Evolutionary conservation across 306 rosid genomes (phyloP), one percentile per base, ranked within the genome.

Genomic region (Benincasa hispida): DNA sequence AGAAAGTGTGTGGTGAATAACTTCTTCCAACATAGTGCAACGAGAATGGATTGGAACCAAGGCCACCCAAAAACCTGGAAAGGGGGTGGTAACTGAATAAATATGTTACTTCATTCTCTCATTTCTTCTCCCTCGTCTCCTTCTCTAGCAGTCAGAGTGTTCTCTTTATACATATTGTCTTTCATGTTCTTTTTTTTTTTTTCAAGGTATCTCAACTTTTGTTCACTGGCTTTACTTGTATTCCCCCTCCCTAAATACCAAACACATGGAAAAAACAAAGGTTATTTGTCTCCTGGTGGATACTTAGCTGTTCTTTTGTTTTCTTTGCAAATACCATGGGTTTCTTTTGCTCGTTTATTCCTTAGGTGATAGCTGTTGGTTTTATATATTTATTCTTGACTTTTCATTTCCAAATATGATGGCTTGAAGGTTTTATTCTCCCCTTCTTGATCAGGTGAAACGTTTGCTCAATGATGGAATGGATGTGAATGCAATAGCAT

Each of bases 401-500:
- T 7, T 37, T 35, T 56, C n/a, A 37, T 74, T 8, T 34, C 51
- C 37, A 15, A 57, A 25, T 34, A 24, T 45, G 47, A 14, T 69
- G 47, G 74, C 51, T 42, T 69, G 34, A 69, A 45, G 34, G 10
- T 13, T 13, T n/a, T 19, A 9, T 34, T 41, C 4, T 15, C 6
- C 56, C 14, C 45, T 39, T 50, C 37, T 57, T 32, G 61, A 70
- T 77, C 88, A 94, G 98, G 98, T 94, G 73, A 92, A 82, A 67
- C 89, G 85, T 65, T 95, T 94, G 81, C 97, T 91, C 59, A 82
- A 89, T 0, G 87, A 88, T 69, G 98, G 98, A 80, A 89, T 92
- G 91, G 93, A 94, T 80, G 98, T 94, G 74, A 94, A 94, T 82
- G 91, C 88, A 32, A 55, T 69, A 56, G 91, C 97, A 28, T 90